Base-by-base conservation (phyloP, 2,329 filamentous ascomycete species). In the Arthrobotrys sinensis region DNA sequence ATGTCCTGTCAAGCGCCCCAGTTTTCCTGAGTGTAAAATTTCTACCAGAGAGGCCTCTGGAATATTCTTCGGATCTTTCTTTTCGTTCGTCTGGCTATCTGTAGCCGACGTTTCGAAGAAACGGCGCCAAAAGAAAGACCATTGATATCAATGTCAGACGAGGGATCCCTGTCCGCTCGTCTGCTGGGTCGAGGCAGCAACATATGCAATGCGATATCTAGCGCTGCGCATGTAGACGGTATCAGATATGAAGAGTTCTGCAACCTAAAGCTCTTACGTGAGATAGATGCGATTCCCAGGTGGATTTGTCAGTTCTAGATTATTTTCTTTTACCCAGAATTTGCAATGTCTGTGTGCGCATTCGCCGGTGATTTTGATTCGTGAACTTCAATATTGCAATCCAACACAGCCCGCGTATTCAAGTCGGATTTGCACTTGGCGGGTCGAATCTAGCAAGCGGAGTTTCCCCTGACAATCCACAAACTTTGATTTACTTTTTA, bases 401-500 rank as follows among this genome's bases (percentile, higher is more conserved):
- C 24, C 24, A 28, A 28, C 24, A 28, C 48, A 52, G 21, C 48
- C 12, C 14, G 7, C 3, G 14, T 8, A 5, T 14, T 55, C 32
- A 32, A n/a, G 46, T 24, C 10, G 53, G 52, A 69, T 69, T 28
- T 21, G 52, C 50, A 48, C 52, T 69, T 57, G 65, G 65, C 64
- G 14, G 2, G 11, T 57, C n/a, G 16, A 28, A 57, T 53, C 32
- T 8, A 32, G 65, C 24, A 69, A 60, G 45, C 62, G n/a, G 10
- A 43, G 7, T 12, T 14, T 21, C 7, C 8, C 43, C 14, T 11
- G 53, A 12, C 12, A 5, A 55, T 34, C 50, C 10, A 16, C 48
- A 24, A 12, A 52, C 21, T 11, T 3, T 8, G 11, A 11, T 57
- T 55, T 57, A 10, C 28, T 36, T 57, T 36, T 36, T 5, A 11